phyloP scores from a whole-genome alignment of 441 rosid genomes.

The Hura crepitans region DNA sequence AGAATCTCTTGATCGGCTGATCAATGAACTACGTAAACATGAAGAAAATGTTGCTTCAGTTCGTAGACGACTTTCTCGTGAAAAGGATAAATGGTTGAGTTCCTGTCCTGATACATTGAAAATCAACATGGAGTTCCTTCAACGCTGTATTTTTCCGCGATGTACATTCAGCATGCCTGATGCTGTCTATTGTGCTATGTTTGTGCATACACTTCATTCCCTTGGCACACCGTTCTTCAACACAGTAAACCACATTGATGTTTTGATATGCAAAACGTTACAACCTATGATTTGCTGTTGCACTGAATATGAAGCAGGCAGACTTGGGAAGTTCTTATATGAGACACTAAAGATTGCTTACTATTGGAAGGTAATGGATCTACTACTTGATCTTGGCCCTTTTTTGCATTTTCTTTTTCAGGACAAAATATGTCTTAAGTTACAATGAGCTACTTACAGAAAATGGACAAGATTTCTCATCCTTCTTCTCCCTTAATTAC shows the following conservation, averaged over 20 bases:
- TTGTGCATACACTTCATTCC: constrained; percentile 96
- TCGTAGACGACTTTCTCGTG: constrained; percentile 80
- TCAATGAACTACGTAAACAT: constrained; percentile 77
- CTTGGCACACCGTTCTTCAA: constrained; percentile 98
- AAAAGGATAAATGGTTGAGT: constrained; percentile 97
- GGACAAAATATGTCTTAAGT: background rate
- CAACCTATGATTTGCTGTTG: constrained; percentile 99
- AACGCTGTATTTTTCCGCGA: constrained; percentile 98
- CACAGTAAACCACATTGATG: constrained; percentile 99
- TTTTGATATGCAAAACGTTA: constrained; percentile 89
- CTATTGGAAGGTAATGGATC: constrained; percentile 85
- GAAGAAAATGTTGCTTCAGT: constrained; percentile 97
- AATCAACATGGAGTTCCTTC: constrained; percentile 99
- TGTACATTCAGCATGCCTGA: constrained; percentile 99
- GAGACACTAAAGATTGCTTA: constrained; percentile 98
- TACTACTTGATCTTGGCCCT: background rate
- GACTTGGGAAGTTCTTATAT: constrained; percentile 90
- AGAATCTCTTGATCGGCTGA: constrained; percentile 94
- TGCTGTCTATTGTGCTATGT: constrained; percentile 98
- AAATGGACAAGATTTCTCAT: too few species aligned
- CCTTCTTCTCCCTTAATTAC: background rate
- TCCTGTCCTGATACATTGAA: constrained; percentile 98
- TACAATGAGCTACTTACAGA: background rate
- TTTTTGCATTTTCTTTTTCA: background rate
- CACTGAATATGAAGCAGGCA: constrained; percentile 98